Evolutionary conservation across 495 filamentous ascomycete genomes (phyloP).

Genomic region (Penicillium psychrofluorescens): DNA sequence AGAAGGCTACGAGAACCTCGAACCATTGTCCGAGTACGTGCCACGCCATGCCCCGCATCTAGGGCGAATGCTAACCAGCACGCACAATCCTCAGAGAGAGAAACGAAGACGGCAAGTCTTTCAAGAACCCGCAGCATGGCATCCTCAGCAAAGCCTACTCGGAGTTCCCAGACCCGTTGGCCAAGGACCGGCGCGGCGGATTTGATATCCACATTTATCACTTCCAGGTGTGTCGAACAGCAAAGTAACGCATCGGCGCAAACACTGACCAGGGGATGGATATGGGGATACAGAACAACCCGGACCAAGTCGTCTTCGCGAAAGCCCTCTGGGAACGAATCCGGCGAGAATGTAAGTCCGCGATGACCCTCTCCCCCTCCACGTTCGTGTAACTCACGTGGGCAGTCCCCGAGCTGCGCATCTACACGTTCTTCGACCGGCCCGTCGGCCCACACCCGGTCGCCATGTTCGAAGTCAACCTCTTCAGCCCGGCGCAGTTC

Average conservation of each 20-base stretch:
- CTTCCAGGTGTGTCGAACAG: conserved; percentile 32
- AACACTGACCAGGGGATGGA: neutral
- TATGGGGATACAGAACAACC: conserved; percentile 38
- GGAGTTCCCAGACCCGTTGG: conserved; percentile 55
- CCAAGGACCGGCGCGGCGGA: conserved; percentile 51
- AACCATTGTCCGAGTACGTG: conserved; percentile 55
- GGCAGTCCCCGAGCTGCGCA: conserved; percentile 74
- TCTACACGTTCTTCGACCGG: conserved; percentile 69
- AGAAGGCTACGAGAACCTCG: conserved; percentile 54
- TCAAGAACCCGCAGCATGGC: conserved; percentile 50
- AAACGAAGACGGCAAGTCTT: conserved; percentile 59
- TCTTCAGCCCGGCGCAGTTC: conserved; percentile 80
- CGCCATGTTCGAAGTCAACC: conserved; percentile 86
- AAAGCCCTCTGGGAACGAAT: conserved; percentile 70
- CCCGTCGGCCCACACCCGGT: conserved; percentile 78
- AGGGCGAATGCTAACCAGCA: neutral
- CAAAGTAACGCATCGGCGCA: too few relatives aligned
- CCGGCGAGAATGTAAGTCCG: conserved; percentile 63
- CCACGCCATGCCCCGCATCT: neutral
- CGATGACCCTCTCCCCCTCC: neutral
- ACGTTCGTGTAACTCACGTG: neutral
- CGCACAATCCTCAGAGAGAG: conserved; percentile 20
- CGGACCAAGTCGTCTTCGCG: conserved; percentile 56
- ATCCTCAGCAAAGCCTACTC: conserved; percentile 57
- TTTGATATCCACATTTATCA: conserved; percentile 83